Base-by-base conservation (phyloP, 176 grass and related monocot genomes). In the Carex littledalei region DNA sequence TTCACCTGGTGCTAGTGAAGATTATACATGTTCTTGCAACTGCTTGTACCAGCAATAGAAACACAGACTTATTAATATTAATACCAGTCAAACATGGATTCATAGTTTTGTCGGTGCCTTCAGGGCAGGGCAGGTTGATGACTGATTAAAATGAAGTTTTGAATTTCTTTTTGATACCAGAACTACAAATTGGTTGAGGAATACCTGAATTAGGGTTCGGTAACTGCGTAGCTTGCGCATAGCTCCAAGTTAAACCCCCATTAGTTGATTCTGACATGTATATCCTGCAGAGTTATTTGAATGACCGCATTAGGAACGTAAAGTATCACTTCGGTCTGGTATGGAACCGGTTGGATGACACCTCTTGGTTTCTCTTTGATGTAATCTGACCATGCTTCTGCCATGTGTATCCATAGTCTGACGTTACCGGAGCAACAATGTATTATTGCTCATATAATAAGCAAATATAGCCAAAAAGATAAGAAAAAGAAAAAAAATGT, bases 191-290 rank as follows among this genome's bases (percentile, higher is more conserved):
- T 52, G 10, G 10, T 35, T 14, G 3, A 22, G 3, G 34, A 41
- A 58, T 59, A 82, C 81, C 87, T 55, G 81, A 87, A 50, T 89
- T 84, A 17, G 90, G 82, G 53, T 89, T 89, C 4, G 62, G 85
- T 15, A 87, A 66, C 2, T 18, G 21, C 22, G 81, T 82, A 3
- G 59, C 67, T 21, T 59, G 45, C 13, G 84, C 87, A 15, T 59
- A 65, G 9, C 84, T 89, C 87, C 87, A 92, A n/a, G 32, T 85
- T 31, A 61, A 3, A 18, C 85, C 87, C 16, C 39, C 41, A 50
- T 92, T 85, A 3, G 24, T 68, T 59, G 87, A 87, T 84, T 89
- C 87, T n/a, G 85, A 87, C 67, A 79, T 63, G 70, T 86, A 83
- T 3, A 87, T 85, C 63, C 24, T 85, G 14, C 74, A 70, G 16